A percentile compares a stretch with the other conserved stretches of the same genome.
phyloP scores from a whole-genome alignment of 345 rosid genomes.

The Alliaria petiolata region DNA sequence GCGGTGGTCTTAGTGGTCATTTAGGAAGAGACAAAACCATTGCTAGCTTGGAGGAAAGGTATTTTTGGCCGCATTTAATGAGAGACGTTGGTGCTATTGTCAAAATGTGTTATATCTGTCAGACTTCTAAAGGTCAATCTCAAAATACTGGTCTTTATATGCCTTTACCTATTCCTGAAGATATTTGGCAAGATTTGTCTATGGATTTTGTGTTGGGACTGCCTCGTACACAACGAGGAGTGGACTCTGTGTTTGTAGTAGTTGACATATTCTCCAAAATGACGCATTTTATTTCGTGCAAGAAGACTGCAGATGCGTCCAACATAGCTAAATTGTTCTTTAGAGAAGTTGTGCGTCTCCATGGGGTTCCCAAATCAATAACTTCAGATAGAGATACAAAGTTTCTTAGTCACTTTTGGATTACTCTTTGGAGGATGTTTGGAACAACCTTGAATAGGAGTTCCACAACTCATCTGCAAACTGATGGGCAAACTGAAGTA shows the following conservation, averaged over 20 bases:
- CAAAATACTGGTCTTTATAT: background rate
- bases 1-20: conserved; percentile 10
- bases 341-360: background rate
- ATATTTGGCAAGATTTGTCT: background rate
- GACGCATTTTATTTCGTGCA: background rate
- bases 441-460: no score
- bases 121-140: background rate
- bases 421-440: no score
- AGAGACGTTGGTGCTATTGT: background rate
- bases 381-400: background rate
- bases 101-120: background rate
- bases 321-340: background rate
- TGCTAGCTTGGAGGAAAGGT: background rate
- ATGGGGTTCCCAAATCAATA: background rate
- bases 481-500: no score
- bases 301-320: background rate
- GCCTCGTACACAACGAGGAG: background rate
- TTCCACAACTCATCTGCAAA: no score
- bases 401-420: background rate
- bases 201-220: background rate
- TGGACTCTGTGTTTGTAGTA: background rate
- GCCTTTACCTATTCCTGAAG: background rate
- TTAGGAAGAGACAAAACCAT: conserved; percentile 5
- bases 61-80: background rate
- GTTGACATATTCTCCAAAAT: background rate